Conservation (phyloP, 208 protist genomes). For the Leishmania lainsoni region DNA sequence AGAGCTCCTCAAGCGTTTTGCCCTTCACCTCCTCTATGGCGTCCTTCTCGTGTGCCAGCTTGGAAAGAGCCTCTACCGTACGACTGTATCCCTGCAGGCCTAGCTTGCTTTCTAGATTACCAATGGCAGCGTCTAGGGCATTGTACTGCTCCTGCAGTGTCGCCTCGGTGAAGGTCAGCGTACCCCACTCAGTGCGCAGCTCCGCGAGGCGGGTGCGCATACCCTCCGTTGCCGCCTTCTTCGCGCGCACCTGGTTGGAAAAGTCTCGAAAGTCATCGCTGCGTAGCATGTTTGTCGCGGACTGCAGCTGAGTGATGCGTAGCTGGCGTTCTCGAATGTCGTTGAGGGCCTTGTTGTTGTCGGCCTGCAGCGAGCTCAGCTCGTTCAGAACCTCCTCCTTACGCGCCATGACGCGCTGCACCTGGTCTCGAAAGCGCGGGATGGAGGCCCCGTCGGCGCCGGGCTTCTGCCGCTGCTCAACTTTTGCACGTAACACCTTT, state of each 20-base stretch:
- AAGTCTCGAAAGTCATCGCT: constrained; percentile 88
- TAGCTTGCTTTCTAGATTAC: constrained; percentile 84
- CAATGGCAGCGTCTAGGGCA: constrained; percentile 71
- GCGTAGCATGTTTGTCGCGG: constrained; percentile 82
- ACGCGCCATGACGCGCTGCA: constrained; percentile 65
- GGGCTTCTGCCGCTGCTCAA: constrained; percentile 66
- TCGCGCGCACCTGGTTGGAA: constrained; percentile 80
- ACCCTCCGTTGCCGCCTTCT: constrained; percentile 84
- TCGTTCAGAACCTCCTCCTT: constrained; percentile 77
- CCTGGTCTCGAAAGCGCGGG: constrained; percentile 81
- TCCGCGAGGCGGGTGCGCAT: constrained; percentile 81
- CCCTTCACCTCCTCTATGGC: constrained; percentile 88
- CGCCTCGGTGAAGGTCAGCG: constrained; percentile 83
- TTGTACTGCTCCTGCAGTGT: constrained; percentile 76
- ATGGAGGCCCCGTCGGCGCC: constrained; percentile 81
- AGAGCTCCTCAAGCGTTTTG: constrained; percentile 90
- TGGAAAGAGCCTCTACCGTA: constrained; percentile 77
- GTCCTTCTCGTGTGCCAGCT: constrained; percentile 85
- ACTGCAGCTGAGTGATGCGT: constrained; percentile 74
- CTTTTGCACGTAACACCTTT: constrained; percentile 51
- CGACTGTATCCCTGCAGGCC: constrained; percentile 86
- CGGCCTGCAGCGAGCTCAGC: constrained; percentile 73
- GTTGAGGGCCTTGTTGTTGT: constrained; percentile 67
- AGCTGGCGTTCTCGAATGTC: constrained; percentile 82
- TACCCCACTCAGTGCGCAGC: constrained; percentile 86